Base-by-base conservation (phyloP, 352 stramenopile species). In the Globisporangium rhizosaccharum region DNA sequence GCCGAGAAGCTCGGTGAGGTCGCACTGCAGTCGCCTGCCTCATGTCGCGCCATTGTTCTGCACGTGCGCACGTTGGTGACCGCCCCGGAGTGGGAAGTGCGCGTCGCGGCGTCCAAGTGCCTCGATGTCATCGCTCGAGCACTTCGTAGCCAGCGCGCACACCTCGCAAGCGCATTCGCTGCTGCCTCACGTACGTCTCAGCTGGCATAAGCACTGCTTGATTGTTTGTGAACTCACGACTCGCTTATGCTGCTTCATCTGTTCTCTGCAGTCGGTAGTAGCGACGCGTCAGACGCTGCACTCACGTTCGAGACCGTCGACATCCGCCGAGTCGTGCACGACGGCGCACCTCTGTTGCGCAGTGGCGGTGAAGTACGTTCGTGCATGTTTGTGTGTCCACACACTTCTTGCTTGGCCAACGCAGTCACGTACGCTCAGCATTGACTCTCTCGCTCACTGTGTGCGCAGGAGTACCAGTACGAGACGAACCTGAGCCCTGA, bases 381-480 rank as follows among this genome's bases (percentile, higher is more conserved):
- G 14, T 10, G 12, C 25, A 17, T 15, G 25, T 4, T 56, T 20
- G n/a, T 30, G 17, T 44, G 15, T 18, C 12, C 18, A 47, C 41
- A 14, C 7, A 8, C 15, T 2, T 20, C 28, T 44, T 54, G 25
- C 25, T 17, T 41, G 51, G 15, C 30, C 39, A 37, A 46, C 4
- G 14, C 20, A 20, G 2, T n/a, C 10, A 6, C 5, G 20, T 12
- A 23, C 17, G n/a, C n/a, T 56, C 49, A 12, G 17, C 39, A 15
- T 45, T 45, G 11, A 3, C n/a, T n/a, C 23, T n/a, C 23, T n/a
- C 36, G 20, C 26, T 8, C 18, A 18, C 3, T 18, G 39, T 12
- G 30, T 45, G 15, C 41, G 20, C 51, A 89, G 79, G 85, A 92
- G 61, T 94, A 94, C 55, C 61, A 75, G 53, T 94, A 92, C 65